Percentiles rank a stretch among this genome's conserved stretches.
These are phyloP conservation scores for Fusarium redolens DNA, from an alignment of 2,329 filamentous ascomycete species.

Conservation along the genomic window DNA sequence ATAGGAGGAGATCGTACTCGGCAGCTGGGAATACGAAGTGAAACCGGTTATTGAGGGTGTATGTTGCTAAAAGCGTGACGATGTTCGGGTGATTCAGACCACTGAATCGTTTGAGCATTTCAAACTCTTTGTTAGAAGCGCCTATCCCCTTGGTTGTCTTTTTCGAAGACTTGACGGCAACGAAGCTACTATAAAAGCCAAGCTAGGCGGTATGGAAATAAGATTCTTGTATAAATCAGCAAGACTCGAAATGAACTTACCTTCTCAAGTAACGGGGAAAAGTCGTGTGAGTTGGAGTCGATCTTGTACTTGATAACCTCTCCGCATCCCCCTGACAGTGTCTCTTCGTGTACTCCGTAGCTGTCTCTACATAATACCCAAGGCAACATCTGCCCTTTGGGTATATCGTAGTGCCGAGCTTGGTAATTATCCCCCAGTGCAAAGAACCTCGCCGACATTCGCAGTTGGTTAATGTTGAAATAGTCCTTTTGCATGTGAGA, in stretches of 20 bases:
- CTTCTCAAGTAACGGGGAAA: background rate
- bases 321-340: background rate
- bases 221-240: background rate
- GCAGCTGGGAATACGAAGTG: background rate
- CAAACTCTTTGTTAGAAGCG: background rate
- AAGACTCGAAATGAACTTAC: background rate
- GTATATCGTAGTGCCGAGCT: background rate
- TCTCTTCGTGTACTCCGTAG: background rate
- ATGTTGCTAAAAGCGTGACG: background rate
- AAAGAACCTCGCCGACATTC: background rate
- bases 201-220: background rate
- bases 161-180: background rate
- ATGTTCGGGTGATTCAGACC: fast-evolving
- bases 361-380: background rate
- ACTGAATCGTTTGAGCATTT: background rate
- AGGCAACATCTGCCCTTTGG: background rate
- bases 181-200: background rate
- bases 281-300: fast-evolving
- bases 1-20: background rate
- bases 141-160: fast-evolving
- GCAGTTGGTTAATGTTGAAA: background rate
- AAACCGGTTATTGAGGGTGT: background rate
- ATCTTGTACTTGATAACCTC: background rate
- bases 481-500: background rate
- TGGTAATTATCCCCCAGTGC: fast-evolving